Percentiles rank a stretch among this genome's conserved stretches.
These are phyloP conservation scores for Physcomitrium patens DNA, from an alignment of 225 moss, liverwort and hornwort species.

Conservation along the genomic window DNA sequence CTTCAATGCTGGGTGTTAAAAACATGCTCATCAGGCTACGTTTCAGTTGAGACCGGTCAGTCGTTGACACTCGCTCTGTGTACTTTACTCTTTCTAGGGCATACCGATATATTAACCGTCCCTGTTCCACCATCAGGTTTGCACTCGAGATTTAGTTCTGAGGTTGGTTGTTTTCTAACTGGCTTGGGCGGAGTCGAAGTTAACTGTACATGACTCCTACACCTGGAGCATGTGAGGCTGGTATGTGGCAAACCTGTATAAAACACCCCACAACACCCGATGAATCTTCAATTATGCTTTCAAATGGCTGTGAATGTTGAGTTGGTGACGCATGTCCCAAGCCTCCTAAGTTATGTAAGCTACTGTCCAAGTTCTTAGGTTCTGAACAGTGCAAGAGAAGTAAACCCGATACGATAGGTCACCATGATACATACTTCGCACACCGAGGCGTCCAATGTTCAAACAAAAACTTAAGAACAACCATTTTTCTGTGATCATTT, in stretches of 20 bases:
- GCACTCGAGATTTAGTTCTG: slow-evolving; percentile 46
- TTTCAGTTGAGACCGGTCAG: slow-evolving; percentile 23
- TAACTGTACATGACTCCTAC: slow-evolving; percentile 60
- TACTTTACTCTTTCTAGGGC: slow-evolving; percentile 45
- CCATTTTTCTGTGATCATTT: slow-evolving; percentile 1
- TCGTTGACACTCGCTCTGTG: slow-evolving; percentile 9
- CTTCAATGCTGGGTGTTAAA: slow-evolving; percentile 3
- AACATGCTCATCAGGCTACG: slow-evolving; percentile 17
- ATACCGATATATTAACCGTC: slow-evolving; percentile 53
- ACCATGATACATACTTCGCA: neutral
- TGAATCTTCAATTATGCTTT: slow-evolving; percentile 11
- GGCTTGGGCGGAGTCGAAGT: slow-evolving; percentile 52
- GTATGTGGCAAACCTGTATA: slow-evolving; percentile 78
- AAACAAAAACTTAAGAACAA: slow-evolving; percentile 11
- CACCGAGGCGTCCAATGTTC: neutral
- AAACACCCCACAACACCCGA: slow-evolving; percentile 60
- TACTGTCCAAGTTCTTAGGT: slow-evolving; percentile 3
- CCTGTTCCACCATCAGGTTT: slow-evolving; percentile 56
- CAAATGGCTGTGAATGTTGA: slow-evolving; percentile 10
- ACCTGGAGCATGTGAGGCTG: slow-evolving; percentile 77
- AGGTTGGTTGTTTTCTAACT: slow-evolving; percentile 51
- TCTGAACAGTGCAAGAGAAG: slow-evolving; percentile 24
- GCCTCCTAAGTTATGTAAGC: slow-evolving; percentile 14
- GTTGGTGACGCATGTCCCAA: slow-evolving; percentile 13
- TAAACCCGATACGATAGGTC: slow-evolving; percentile 5